phyloP scores from a whole-genome alignment of 768 basidiomycete genomes.

The Leccinellum luteum region DNA sequence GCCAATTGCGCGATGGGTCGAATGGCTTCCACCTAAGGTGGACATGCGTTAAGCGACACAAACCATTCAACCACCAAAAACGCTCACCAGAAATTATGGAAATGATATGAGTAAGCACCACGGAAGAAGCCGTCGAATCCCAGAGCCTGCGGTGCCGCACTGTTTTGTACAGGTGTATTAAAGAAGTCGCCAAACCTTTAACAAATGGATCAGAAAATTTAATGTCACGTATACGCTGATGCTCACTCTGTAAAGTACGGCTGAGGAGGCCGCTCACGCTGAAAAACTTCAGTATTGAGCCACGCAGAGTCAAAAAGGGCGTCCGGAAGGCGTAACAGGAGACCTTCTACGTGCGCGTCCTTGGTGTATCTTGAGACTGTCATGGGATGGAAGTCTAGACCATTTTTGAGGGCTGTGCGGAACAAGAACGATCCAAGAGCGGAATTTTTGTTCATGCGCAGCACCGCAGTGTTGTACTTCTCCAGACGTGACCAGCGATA shows the following conservation, averaged over 20 bases:
- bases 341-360: slow-evolving; percentile 80
- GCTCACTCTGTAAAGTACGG: slow-evolving; percentile 86
- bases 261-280: slow-evolving; percentile 89
- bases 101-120: slow-evolving; percentile 95
- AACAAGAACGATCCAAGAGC: slow-evolving; percentile 93
- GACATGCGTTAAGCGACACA: neutral
- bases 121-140: slow-evolving; percentile 97
- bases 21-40: slow-evolving; percentile 89
- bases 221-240: neutral
- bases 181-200: slow-evolving; percentile 86
- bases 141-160: slow-evolving; percentile 80
- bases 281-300: slow-evolving; percentile 91
- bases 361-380: slow-evolving; percentile 86
- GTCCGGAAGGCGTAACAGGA: slow-evolving; percentile 88
- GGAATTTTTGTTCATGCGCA: slow-evolving; percentile 89
- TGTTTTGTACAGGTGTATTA: slow-evolving; percentile 66
- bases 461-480: slow-evolving; percentile 95
- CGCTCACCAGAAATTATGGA: slow-evolving; percentile 86
- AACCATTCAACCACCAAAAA: neutral
- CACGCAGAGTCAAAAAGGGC: slow-evolving; percentile 97
- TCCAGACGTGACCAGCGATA: slow-evolving; percentile 93
- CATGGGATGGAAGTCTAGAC: slow-evolving; percentile 97
- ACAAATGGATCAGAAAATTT: neutral
- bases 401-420: slow-evolving; percentile 90
- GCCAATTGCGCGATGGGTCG: slow-evolving; percentile 91